Base-by-base conservation (phyloP, 805 yeast species). In the Starmerella bombicola region DNA sequence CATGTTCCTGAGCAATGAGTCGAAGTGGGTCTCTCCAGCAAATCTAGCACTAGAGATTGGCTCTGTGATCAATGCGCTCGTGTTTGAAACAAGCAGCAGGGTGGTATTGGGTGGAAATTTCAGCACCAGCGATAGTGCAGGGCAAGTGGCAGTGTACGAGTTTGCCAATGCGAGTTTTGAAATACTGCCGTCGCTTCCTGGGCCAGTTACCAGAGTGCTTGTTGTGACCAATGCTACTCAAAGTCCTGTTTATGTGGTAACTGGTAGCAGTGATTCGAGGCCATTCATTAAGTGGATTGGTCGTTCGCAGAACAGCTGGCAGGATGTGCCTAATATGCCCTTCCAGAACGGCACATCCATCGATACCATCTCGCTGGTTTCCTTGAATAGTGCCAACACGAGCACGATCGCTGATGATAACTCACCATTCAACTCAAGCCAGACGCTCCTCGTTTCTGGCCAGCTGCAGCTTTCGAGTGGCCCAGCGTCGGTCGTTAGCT, bases 371-470 rank as follows among this genome's bases (percentile, higher is more conserved):
- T 36, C 48, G 2, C 10, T 37, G 15, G 47, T 46, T 9, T 6
- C 25, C 5, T 22, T 35, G 16, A 18, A 20, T 5, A 30, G 19
- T 22, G 5, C 7, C 8, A 20, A 31, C 4, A 29, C 17, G 7
- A 15, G 17, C 10, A 17, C 17, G 9, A 17, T 9, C 32, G 28
- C 28, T 10, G 13, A 24, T 13, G 13, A 9, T 9, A 30, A 15
- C 7, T 24, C 35, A 20, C 45, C 45, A 15, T 37, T 45, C 26
- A 18, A 13, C 34, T 69, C 71, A 41, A 61, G 65, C 41, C 55
- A 63, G n/a, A 58, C 74, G 0, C 56, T 83, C 19, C 51, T 77
- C 20, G 69, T 78, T 2, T 61, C 80, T 3, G 94, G 94, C 28
- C 48, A 56, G 21, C 63, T 81, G 33, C 54, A 59, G 3, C 53